These are phyloP conservation scores for Globisporangium paddicum DNA, from an alignment of 352 stramenopile genomes.

Conservation along the genomic window DNA sequence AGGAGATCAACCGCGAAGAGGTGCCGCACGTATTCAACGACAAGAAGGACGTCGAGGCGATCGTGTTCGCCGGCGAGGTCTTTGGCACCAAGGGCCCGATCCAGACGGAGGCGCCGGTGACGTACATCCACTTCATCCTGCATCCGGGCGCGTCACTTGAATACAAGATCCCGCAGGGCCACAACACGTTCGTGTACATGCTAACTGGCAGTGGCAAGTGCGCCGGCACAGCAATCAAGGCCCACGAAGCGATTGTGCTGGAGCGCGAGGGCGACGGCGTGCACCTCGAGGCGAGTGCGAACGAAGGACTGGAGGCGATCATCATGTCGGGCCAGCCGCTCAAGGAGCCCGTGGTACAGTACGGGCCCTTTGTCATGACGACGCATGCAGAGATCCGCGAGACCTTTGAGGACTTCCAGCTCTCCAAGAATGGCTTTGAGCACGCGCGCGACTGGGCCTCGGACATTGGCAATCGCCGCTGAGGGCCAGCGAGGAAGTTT, in stretches of 20 bases:
- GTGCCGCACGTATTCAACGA: conserved; percentile 14
- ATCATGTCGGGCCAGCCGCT: conserved; percentile 52
- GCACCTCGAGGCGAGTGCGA: conserved; percentile 4
- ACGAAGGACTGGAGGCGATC: conserved; percentile 42
- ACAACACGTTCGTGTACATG: conserved; percentile 23
- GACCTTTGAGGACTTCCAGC: conserved; percentile 47
- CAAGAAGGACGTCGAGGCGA: conserved; percentile 15
- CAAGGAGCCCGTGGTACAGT: conserved; percentile 55
- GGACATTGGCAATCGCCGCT: too few species aligned
- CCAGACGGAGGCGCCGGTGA: conserved; percentile 21
- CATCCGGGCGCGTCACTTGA: conserved; percentile 6
- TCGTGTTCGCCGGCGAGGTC: conserved; percentile 24
- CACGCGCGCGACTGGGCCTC: too few species aligned
- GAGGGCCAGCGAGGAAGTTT: too few species aligned
- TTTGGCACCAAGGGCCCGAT: conserved; percentile 18
- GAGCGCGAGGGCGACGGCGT: conserved; percentile 20
- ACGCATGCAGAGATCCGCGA: conserved; percentile 43
- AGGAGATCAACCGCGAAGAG: conserved; percentile 43
- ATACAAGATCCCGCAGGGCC: conserved; percentile 12
- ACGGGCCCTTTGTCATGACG: conserved; percentile 79
- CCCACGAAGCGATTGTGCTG: conserved; percentile 21
- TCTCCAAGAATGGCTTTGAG: conserved; percentile 62
- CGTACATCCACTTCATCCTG: conserved; percentile 28
- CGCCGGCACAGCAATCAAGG: conserved; percentile 7
- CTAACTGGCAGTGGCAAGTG: conserved; percentile 4